Evolutionary conservation across 345 rosid species (phyloP).

Genomic region (Eucalyptus erythrocorys): DNA sequence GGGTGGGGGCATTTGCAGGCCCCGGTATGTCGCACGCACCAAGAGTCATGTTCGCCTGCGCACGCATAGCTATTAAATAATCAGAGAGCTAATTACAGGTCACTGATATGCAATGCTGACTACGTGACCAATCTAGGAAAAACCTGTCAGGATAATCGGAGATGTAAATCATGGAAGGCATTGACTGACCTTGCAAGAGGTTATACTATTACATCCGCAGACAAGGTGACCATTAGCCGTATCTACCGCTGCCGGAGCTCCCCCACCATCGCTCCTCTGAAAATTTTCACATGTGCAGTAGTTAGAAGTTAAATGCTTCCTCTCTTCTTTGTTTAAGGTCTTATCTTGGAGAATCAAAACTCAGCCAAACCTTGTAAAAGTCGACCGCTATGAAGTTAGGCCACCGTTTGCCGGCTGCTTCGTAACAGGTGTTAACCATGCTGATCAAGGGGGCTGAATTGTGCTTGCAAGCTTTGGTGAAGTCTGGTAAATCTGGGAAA

Average conservation of each 20-base stretch:
- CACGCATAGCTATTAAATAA: not conserved
- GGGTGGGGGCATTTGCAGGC: conserved; percentile 2
- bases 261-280: conserved; percentile 86
- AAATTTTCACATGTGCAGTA: not conserved
- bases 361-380: conserved; percentile 51
- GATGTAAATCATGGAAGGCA: not conserved
- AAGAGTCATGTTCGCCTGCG: conserved; percentile 35
- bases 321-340: not conserved
- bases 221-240: conserved; percentile 60
- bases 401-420: conserved; percentile 72
- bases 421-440: conserved; percentile 39
- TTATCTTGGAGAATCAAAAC: not conserved
- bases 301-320: no score
- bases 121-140: not conserved
- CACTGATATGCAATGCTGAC: not conserved
- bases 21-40: conserved; percentile 26
- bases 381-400: conserved; percentile 93
- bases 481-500: conserved; percentile 48
- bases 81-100: not conserved
- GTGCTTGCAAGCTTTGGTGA: conserved; percentile 44
- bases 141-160: not conserved
- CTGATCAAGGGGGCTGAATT: conserved; percentile 69
- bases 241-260: conserved; percentile 69
- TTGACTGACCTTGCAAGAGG: conserved; percentile 47
- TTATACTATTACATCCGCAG: conserved; percentile 61